These are phyloP conservation scores for Podospora pseudopauciseta DNA, from an alignment of 495 filamentous ascomycete genomes.

Conservation along the genomic window DNA sequence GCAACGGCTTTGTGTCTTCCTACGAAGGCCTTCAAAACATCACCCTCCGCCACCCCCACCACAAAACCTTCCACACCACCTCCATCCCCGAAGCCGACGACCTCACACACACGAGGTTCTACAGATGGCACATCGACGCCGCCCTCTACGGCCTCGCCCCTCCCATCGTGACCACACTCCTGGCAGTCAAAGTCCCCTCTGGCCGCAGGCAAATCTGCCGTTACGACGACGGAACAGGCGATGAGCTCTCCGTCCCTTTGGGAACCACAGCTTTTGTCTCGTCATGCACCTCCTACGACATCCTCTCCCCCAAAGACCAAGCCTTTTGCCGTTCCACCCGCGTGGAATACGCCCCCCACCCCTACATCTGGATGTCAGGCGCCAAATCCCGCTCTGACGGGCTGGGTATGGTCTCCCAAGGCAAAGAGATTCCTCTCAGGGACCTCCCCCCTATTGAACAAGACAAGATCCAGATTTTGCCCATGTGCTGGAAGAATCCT, in stretches of 20 bases:
- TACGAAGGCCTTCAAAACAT: conserved; percentile 68
- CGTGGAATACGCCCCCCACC: conserved; percentile 72
- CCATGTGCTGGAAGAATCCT: conserved; percentile 71
- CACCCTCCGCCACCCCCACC: conserved; percentile 67
- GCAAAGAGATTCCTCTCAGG: conserved; percentile 51
- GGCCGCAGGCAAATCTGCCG: conserved; percentile 61
- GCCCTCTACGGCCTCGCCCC: conserved; percentile 69
- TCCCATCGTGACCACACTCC: conserved; percentile 62
- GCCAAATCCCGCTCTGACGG: conserved; percentile 63
- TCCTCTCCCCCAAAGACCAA: conserved; percentile 60
- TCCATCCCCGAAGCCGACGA: conserved; percentile 60
- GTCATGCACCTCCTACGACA: conserved; percentile 61
- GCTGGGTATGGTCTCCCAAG: conserved; percentile 61
- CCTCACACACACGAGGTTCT: conserved; percentile 65
- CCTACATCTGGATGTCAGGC: conserved; percentile 72
- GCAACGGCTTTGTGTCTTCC: conserved; percentile 60
- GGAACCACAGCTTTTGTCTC: conserved; percentile 74
- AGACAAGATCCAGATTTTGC: conserved; percentile 63
- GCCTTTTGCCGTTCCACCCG: conserved; percentile 58
- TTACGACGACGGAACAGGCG: conserved; percentile 68
- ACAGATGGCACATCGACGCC: conserved; percentile 77
- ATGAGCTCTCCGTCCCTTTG: conserved; percentile 63
- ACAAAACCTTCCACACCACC: conserved; percentile 67
- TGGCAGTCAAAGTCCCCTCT: conserved; percentile 63
- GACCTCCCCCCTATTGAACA: conserved; percentile 60